Conservation (phyloP, 305 asterid species). For the Rubia tinctorum region DNA sequence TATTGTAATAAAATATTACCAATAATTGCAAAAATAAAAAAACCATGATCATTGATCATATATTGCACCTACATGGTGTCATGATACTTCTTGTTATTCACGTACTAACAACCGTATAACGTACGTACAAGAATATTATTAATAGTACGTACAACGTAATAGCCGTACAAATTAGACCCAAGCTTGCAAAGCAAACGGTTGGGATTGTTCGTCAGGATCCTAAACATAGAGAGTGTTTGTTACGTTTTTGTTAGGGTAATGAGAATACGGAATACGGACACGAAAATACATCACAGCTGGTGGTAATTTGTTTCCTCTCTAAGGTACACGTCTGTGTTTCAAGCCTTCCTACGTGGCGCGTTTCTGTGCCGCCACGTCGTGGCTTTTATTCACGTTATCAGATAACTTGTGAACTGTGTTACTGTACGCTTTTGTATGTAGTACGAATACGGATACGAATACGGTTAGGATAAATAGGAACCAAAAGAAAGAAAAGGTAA, state of each 20-base stretch:
- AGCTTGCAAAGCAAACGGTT: neutral
- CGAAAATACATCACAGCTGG: conserved; percentile 12
- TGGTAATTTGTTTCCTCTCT: conserved; percentile 23
- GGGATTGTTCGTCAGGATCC: conserved; percentile 5
- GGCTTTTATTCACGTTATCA: conserved; percentile 3
- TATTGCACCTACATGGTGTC: neutral
- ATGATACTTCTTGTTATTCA: neutral
- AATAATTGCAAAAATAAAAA: too few relatives aligned
- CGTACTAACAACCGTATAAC: neutral
- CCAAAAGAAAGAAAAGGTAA: neutral
- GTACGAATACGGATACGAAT: neutral
- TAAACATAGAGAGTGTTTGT: conserved; percentile 27
- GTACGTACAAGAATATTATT: neutral
- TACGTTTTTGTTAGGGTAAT: conserved; percentile 1
- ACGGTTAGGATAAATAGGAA: neutral
- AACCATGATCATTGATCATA: too few relatives aligned
- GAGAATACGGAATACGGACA: neutral
- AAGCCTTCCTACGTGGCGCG: conserved; percentile 32
- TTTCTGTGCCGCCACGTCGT: neutral
- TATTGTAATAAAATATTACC: too few relatives aligned
- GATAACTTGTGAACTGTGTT: neutral
- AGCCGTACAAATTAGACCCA: conserved; percentile 1
- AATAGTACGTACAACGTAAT: neutral
- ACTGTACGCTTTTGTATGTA: neutral
- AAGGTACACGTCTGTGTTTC: conserved; percentile 17